phyloP scores from a whole-genome alignment of 257 asterid genomes.

The Solanum phureja region DNA sequence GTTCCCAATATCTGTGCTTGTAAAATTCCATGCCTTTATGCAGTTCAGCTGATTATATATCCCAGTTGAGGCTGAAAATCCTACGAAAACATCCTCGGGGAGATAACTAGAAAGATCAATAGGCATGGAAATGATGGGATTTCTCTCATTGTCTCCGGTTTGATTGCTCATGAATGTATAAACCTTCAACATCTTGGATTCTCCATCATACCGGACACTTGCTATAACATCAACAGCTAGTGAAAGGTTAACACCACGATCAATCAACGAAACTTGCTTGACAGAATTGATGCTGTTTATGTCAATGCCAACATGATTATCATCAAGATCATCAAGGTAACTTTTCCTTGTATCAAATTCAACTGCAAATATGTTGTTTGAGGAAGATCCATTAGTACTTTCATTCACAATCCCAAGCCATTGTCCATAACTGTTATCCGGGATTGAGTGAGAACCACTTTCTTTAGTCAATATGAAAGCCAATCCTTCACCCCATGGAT shows the following conservation, averaged over 20 bases:
- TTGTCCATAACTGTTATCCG: not conserved
- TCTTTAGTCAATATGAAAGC: constrained; percentile 10
- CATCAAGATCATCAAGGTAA: constrained; percentile 5
- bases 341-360: constrained; percentile 9
- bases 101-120: not conserved
- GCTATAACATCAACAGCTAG: not conserved
- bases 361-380: not conserved
- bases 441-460: not conserved
- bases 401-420: constrained; percentile 11
- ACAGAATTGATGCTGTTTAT: constrained; percentile 4
- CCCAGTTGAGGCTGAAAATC: constrained; percentile 15
- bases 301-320: constrained; percentile 12
- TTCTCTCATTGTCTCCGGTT: not conserved
- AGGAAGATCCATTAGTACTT: not conserved
- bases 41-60: not conserved
- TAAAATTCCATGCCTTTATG: constrained; percentile 5
- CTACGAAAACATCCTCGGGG: not conserved
- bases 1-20: not conserved
- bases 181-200: not conserved
- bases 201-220: constrained; percentile 3
- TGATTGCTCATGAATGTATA: not conserved
- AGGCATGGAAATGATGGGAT: not conserved
- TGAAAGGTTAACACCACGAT: constrained; percentile 1
- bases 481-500: constrained; percentile 8
- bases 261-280: not conserved